Evolutionary conservation across 2,329 filamentous ascomycete species (phyloP).

Genomic region (Colletotrichum cereale): DNA sequence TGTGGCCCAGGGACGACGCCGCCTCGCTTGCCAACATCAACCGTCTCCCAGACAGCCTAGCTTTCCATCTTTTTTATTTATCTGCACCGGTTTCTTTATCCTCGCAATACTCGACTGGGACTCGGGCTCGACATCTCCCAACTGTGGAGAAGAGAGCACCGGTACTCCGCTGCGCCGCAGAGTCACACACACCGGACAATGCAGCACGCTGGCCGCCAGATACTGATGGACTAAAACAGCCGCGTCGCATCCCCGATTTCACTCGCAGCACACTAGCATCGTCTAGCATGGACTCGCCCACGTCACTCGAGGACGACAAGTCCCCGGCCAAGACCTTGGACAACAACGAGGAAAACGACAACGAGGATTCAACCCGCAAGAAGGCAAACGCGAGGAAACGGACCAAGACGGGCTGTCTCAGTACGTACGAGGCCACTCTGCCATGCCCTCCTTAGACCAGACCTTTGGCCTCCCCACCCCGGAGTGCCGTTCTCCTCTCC

Average conservation of each 20-base stretch:
- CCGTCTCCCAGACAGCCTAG: background rate
- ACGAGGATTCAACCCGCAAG: constrained; percentile 59
- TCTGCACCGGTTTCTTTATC: background rate
- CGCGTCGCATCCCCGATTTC: constrained; percentile 15
- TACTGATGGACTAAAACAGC: constrained; percentile 35
- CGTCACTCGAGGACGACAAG: constrained; percentile 43
- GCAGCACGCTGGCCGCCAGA: constrained; percentile 10
- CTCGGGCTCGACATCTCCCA: background rate
- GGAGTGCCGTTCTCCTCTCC: background rate
- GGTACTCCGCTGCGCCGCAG: constrained; percentile 2
- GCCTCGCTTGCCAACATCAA: constrained; percentile 1
- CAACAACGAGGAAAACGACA: constrained; percentile 51
- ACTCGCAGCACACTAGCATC: constrained; percentile 32
- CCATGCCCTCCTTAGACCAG: background rate
- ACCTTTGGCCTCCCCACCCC: background rate
- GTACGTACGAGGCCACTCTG: constrained; percentile 62
- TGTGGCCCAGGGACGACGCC: constrained; percentile 24
- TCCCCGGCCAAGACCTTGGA: constrained; percentile 49
- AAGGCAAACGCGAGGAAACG: constrained; percentile 68
- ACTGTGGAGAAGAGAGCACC: constrained; percentile 1
- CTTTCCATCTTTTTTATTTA: background rate
- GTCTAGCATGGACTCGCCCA: constrained; percentile 48
- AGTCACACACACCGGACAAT: constrained; percentile 20
- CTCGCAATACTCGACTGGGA: background rate
- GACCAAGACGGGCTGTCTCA: constrained; percentile 94